These are phyloP conservation scores for Cladosporium phlei DNA, from an alignment of 2,329 filamentous ascomycete genomes.

Conservation along the genomic window DNA sequence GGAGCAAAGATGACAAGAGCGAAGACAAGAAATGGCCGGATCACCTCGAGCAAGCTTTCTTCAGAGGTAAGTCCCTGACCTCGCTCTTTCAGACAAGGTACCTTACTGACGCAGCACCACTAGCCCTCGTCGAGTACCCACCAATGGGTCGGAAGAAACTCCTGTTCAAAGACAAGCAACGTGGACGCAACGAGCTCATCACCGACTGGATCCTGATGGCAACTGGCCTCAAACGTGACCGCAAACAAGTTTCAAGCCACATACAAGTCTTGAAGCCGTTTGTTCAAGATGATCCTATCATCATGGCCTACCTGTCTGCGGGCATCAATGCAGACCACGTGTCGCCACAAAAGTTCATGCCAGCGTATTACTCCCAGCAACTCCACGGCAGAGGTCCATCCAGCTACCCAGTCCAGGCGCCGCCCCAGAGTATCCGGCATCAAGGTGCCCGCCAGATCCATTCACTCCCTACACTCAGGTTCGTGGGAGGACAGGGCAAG, in stretches of 20 bases:
- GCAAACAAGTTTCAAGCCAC: slow-evolving; percentile 62
- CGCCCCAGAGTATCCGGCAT: slow-evolving; percentile 14
- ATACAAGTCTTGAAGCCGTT: slow-evolving; percentile 58
- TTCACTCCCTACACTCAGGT: background rate
- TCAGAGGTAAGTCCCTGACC: slow-evolving; percentile 35
- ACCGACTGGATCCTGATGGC: slow-evolving; percentile 53
- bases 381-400: slow-evolving; percentile 19
- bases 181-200: slow-evolving; percentile 59
- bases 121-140: slow-evolving; percentile 49
- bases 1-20: slow-evolving; percentile 31
- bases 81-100: no score
- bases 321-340: slow-evolving; percentile 15
- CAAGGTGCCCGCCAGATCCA: slow-evolving; percentile 11
- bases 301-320: slow-evolving; percentile 39
- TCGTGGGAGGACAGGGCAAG: background rate
- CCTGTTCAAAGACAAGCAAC: slow-evolving; percentile 45
- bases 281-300: slow-evolving; percentile 48
- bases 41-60: slow-evolving; percentile 45
- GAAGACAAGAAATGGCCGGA: slow-evolving; percentile 44
- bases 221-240: slow-evolving; percentile 49
- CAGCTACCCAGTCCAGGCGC: slow-evolving; percentile 19
- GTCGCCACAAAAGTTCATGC: no score
- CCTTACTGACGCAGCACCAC: slow-evolving; percentile 12
- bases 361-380: slow-evolving; percentile 13
- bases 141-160: slow-evolving; percentile 55